phyloP scores from a whole-genome alignment of 192 early-diverging fungal species.

The Gryganskiella cystojenkinii region DNA sequence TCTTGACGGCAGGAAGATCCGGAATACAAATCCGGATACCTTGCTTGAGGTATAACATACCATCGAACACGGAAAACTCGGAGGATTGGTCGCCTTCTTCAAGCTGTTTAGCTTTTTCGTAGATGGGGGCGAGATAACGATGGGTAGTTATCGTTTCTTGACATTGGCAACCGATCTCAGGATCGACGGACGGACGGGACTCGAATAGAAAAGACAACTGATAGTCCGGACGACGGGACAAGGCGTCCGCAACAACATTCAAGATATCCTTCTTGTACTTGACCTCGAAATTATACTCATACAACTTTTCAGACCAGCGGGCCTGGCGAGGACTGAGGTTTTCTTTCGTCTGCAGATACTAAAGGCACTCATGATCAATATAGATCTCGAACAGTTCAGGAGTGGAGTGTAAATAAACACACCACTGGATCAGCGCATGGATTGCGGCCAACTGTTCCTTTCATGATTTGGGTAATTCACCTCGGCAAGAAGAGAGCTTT shows the following conservation, averaged over 20 bases:
- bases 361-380: constrained; percentile 50
- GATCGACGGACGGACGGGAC: not conserved
- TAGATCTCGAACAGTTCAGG: too few species aligned
- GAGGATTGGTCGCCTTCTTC: not conserved
- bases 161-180: not conserved
- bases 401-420: too few species aligned
- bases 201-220: not conserved
- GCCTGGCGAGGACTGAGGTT: constrained; percentile 13
- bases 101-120: not conserved
- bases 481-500: constrained; percentile 29
- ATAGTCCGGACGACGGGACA: constrained; percentile 31
- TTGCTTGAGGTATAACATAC: not conserved
- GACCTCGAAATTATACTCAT: constrained; percentile 6
- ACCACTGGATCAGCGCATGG: too few species aligned
- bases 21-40: constrained; percentile 4
- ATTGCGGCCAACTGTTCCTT: too few species aligned
- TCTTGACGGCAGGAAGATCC: not conserved
- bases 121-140: constrained; percentile 1
- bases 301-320: constrained; percentile 11
- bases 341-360: constrained; percentile 39
- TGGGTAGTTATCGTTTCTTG: not conserved
- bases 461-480: too few species aligned
- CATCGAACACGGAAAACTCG: not conserved
- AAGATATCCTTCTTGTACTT: constrained; percentile 10
- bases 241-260: constrained; percentile 39